phyloP scores from a whole-genome alignment of 2,329 filamentous ascomycete species.

The Alternaria gansuensis region DNA sequence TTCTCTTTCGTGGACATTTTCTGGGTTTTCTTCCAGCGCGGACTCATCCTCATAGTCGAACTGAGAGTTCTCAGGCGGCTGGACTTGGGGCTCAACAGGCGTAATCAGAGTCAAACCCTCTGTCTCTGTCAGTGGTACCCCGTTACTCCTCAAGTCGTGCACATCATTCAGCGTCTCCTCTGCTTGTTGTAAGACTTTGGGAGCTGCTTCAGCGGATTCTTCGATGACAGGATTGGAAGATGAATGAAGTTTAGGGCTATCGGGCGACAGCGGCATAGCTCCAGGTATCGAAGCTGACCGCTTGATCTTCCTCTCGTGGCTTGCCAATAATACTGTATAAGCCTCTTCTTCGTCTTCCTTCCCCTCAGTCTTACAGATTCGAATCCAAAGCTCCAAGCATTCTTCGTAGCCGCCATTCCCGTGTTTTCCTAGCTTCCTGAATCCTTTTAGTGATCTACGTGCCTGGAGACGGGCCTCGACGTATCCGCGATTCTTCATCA shows the following conservation, averaged over 20 bases:
- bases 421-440: conserved; percentile 26
- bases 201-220: neutral
- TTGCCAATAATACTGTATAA: conserved; percentile 28
- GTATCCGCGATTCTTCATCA: conserved; percentile 32
- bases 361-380: conserved; percentile 26
- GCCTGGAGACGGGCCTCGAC: conserved; percentile 33
- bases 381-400: conserved; percentile 25
- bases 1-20: neutral
- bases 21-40: neutral
- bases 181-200: neutral
- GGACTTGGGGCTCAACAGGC: neutral
- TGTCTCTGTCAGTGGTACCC: neutral
- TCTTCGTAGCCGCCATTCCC: conserved; percentile 27
- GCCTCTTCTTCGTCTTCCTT: conserved; percentile 35
- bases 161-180: neutral
- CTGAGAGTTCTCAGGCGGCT: neutral
- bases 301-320: conserved; percentile 7
- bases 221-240: neutral
- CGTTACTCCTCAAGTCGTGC: neutral
- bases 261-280: neutral
- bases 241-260: neutral
- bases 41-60: neutral
- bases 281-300: neutral
- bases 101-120: neutral
- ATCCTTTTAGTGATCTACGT: conserved; percentile 30